Evolutionary conservation across 495 filamentous ascomycete species (phyloP).

Genomic region (Jackrogersella minutella): DNA sequence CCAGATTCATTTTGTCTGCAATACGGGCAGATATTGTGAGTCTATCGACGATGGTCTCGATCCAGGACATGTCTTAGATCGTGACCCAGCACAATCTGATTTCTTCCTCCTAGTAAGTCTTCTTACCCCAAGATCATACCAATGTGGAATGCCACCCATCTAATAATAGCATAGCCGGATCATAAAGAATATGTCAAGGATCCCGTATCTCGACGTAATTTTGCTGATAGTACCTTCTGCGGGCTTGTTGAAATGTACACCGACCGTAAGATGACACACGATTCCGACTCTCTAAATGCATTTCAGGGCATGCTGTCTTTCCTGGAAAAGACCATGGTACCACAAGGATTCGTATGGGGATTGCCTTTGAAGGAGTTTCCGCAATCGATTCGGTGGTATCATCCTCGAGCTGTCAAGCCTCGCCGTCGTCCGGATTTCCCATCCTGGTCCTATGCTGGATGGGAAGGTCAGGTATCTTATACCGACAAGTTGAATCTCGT

Average conservation of each 20-base stretch:
- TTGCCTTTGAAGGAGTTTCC: background rate
- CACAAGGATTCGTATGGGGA: background rate
- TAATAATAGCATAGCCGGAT: background rate
- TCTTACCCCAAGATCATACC: background rate
- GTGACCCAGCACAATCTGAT: background rate
- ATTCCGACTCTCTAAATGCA: background rate
- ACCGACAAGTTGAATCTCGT: background rate
- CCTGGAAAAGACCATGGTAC: background rate
- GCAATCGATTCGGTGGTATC: background rate
- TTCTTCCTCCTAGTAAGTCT: background rate
- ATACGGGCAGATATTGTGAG: background rate
- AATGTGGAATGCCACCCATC: background rate
- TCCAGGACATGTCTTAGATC: background rate
- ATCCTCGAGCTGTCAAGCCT: background rate
- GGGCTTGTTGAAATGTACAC: background rate
- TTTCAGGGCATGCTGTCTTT: background rate
- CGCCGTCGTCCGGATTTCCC: background rate
- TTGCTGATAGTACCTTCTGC: background rate
- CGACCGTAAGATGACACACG: background rate
- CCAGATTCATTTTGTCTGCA: background rate
- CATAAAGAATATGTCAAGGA: background rate
- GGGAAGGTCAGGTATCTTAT: background rate
- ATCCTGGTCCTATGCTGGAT: background rate
- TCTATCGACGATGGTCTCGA: background rate
- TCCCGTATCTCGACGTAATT: background rate